Base-by-base conservation (phyloP, 495 filamentous ascomycete species). In the Cenococcum geophilum region DNA sequence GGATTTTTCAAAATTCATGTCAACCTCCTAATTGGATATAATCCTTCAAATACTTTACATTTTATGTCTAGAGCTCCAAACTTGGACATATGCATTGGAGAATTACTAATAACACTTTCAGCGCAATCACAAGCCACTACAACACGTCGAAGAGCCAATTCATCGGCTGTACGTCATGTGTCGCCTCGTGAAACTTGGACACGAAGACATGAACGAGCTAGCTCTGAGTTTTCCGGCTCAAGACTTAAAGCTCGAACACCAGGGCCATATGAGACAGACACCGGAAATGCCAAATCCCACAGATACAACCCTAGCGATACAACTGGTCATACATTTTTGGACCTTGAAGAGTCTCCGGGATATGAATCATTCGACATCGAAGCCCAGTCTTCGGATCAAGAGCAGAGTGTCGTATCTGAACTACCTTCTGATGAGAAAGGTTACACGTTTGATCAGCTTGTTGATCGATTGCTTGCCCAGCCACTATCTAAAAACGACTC, bases 401-500 rank as follows among this genome's bases (percentile, higher is more conserved):
- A 63, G 37, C 67, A 64, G 36, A 68, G 59, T 51, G 49, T 64
- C 61, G 60, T 21, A 40, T 51, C 54, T 10, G 65, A 60, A 37
- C 55, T 47, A 49, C 67, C 56, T 5, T 64, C 59, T 12, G 62
- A 67, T 20, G 72, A 74, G 42, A 71, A 58, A 23, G 74, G 74
- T 11, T 69, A 71, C 27, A 84, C 83, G 6, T 96, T 95, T 67
- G 91, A 95, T 66, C 89, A 95, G 55, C 79, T 98, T 9, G 87
- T 97, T 16, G 91, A 97, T 71, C 86, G 89, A 47, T 78, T 98
- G 34, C 76, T 97, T 27, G 80, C 85, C 0, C 81, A 86, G 58
- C 87, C 89, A 37, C 86, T 92, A 78, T 90, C 90, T 36, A 92
- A 89, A 71, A 78, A 85, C 5, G 93, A 97, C 71, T 78, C 80